A percentile compares a stretch with the other conserved stretches of the same genome.
These are phyloP conservation scores for Gymnopilus junonius DNA, from an alignment of 768 basidiomycete genomes.

Conservation along the genomic window DNA sequence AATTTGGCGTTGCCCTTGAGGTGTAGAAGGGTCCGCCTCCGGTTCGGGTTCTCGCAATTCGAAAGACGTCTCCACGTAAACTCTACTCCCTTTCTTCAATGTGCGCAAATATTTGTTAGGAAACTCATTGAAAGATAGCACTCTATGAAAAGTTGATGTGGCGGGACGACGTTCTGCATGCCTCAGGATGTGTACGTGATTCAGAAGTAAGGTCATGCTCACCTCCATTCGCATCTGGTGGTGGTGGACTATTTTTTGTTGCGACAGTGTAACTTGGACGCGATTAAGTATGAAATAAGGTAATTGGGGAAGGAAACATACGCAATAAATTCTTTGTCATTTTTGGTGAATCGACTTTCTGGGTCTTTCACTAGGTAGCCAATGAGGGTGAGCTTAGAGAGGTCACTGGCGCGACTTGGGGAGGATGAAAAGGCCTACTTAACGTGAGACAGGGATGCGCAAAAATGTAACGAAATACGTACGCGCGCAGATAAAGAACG, in stretches of 20 bases:
- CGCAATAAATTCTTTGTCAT: conserved; percentile 80
- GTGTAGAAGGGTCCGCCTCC: conserved; percentile 65
- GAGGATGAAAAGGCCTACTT: conserved; percentile 69
- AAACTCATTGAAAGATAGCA: conserved; percentile 71
- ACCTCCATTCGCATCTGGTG: conserved; percentile 67
- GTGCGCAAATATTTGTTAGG: conserved; percentile 68
- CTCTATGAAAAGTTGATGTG: conserved; percentile 73
- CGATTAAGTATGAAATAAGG: background rate
- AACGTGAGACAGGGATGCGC: background rate
- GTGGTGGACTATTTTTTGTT: conserved; percentile 65
- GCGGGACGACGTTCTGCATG: conserved; percentile 52
- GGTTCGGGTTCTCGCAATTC: conserved; percentile 77
- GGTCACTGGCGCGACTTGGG: conserved; percentile 54
- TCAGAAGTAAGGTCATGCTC: conserved; percentile 24
- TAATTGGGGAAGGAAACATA: conserved; percentile 38
- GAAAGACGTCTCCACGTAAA: conserved; percentile 81
- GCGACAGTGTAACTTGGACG: conserved; percentile 74
- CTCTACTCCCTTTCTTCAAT: conserved; percentile 71
- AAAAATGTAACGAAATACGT: conserved; percentile 27
- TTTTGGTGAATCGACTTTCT: conserved; percentile 68
- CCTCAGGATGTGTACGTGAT: background rate
- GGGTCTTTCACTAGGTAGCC: conserved; percentile 77
- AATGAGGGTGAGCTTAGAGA: conserved; percentile 79
- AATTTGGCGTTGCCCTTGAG: conserved; percentile 79
- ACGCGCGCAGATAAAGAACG: conserved; percentile 51